Evolutionary conservation across 2,329 filamentous ascomycete genomes (phyloP), one percentile per base, ranked within the genome.

Genomic region (Drechslerella coelobrocha): DNA sequence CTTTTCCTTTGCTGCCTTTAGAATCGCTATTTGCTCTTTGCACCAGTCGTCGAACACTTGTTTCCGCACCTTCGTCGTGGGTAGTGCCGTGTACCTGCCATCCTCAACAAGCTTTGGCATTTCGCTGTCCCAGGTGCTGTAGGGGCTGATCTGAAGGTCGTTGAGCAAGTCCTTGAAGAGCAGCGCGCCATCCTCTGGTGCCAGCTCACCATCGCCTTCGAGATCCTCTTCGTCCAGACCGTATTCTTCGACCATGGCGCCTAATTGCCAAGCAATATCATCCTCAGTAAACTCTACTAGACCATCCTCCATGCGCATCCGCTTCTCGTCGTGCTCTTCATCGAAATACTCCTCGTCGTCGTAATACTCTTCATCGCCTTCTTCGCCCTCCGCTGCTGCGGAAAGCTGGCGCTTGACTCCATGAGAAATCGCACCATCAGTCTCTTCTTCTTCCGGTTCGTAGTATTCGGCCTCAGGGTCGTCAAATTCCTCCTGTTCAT

Each of bases 191-290:
- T 75, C 74, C 48, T 75, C 75, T 8, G 72, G 68, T 19, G 66
- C 72, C 39, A 76, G 62, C 12, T 81, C 81, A 39, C 81, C 79
- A 8, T 84, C 86, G 69, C 88, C 87, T 65, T 88, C 89, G 76
- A 91, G 91, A 76, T 92, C 89, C 54, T 87, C 90, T 0, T 86
- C 86, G 39, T 91, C 90, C 27, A 92, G 82, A 0, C 87, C 90
- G 74, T 92, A 92, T n/a, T 91, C 88, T 74, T 89, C 85, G 59
- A 89, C 91, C 90, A 97, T 96, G 24, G 90, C 88, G 57, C 90
- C 90, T 10, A 99, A 83, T 77, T 99, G 94, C 77, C 88, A 92
- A 34, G 91, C 92, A 75, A 99, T 95, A 76, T 99, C 94, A 57
- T 92, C 93, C 78, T 97, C 94, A 61, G 89, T 90, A 76, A 96